Conservation (phyloP, 2,329 filamentous ascomycete species). For the Blumeriella jaapii region DNA sequence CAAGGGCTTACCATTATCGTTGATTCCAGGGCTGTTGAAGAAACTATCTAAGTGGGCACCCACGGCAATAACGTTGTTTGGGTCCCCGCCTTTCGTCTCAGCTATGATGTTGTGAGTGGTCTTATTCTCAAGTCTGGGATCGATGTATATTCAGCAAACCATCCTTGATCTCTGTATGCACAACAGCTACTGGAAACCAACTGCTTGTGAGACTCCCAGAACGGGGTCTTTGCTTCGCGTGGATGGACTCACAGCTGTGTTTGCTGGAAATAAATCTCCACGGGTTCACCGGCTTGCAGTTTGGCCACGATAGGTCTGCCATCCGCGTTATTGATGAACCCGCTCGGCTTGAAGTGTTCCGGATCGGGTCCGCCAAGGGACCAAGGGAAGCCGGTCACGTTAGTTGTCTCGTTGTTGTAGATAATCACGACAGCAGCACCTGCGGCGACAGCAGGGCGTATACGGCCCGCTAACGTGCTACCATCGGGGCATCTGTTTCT, state of each 20-base stretch:
- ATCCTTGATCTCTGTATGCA: too few relatives aligned
- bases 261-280: slow-evolving; percentile 9
- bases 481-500: slow-evolving; percentile 42
- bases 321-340: slow-evolving; percentile 12
- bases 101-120: slow-evolving; percentile 32
- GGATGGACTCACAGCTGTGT: too few relatives aligned
- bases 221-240: too few relatives aligned
- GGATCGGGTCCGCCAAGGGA: slow-evolving; percentile 12
- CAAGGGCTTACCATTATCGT: slow-evolving; percentile 56
- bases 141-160: too few relatives aligned
- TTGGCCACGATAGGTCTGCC: slow-evolving; percentile 7
- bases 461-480: slow-evolving; percentile 37
- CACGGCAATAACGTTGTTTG: slow-evolving; percentile 44
- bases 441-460: slow-evolving; percentile 36
- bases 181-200: too few relatives aligned
- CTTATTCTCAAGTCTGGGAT: too few relatives aligned
- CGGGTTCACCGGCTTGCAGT: slow-evolving; percentile 6
- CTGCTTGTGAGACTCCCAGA: too few relatives aligned
- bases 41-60: slow-evolving; percentile 53
- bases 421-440: slow-evolving; percentile 43
- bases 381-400: slow-evolving; percentile 12
- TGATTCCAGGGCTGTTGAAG: slow-evolving; percentile 49
- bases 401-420: slow-evolving; percentile 10
- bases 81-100: slow-evolving; percentile 45
- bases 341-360: slow-evolving; percentile 7